Conservation (phyloP, 352 stramenopile species). For the Phytopythium litorale region DNA sequence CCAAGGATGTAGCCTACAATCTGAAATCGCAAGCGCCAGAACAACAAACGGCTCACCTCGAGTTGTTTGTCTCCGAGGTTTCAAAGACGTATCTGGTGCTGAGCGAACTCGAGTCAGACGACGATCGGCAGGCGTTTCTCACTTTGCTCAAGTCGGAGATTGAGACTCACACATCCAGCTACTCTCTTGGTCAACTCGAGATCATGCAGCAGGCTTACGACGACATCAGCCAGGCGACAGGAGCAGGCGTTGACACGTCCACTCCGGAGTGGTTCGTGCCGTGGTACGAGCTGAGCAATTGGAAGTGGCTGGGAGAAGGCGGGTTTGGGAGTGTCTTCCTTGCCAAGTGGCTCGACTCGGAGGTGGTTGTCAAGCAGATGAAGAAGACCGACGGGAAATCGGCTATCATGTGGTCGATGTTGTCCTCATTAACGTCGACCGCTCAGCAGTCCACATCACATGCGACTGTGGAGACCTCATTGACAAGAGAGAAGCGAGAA, state of each 20-base stretch:
- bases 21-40: neutral
- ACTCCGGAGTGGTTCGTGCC: slow-evolving; percentile 2
- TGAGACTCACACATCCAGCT: neutral
- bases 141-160: neutral
- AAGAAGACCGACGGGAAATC: neutral
- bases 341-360: slow-evolving; percentile 7
- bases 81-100: neutral
- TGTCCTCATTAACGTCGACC: neutral
- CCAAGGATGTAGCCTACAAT: neutral
- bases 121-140: neutral
- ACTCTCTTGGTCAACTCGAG: neutral
- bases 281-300: neutral
- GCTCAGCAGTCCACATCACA: neutral
- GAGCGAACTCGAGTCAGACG: neutral
- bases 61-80: neutral
- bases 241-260: too few species aligned
- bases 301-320: neutral
- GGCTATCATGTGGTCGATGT: neutral
- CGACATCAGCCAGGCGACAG: neutral
- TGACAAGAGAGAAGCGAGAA: neutral
- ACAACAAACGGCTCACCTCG: neutral
- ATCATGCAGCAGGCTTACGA: neutral
- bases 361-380: slow-evolving; percentile 12
- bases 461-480: too few species aligned
- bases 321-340: neutral